A percentile compares a stretch with the other conserved stretches of the same genome.
phyloP scores from a whole-genome alignment of 176 grass and related monocot species.

The Echinochloa phyllopogon region DNA sequence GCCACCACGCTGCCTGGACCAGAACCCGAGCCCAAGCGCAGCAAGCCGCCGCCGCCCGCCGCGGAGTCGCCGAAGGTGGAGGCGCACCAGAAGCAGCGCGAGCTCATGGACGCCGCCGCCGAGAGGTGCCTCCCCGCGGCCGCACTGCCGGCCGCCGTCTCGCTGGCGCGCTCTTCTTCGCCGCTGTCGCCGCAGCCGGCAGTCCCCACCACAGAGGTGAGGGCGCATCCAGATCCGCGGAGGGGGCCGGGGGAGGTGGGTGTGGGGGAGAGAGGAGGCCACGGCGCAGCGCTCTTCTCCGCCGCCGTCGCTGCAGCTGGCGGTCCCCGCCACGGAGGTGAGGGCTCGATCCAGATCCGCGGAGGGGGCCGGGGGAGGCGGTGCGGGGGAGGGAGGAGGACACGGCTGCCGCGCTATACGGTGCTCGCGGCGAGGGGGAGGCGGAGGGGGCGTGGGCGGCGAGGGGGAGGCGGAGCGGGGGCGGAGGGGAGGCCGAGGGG shows the following conservation, averaged over 20 bases:
- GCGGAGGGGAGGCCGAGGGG: too few species aligned
- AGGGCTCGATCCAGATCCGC: too few species aligned
- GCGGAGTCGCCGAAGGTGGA: constrained; percentile 67
- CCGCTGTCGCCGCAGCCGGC: not conserved
- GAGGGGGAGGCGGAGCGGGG: too few species aligned
- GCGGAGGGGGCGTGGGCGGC: too few species aligned
- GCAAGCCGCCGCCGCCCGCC: constrained; percentile 59
- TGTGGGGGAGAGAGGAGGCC: constrained; percentile 26
- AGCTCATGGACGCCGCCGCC: constrained; percentile 87
- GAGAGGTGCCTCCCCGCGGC: constrained; percentile 67
- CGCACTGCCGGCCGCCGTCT: not conserved
- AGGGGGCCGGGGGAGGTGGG: constrained; percentile 35
- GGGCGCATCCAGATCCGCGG: constrained; percentile 33
- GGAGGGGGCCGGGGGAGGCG: too few species aligned
- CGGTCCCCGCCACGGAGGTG: too few species aligned
- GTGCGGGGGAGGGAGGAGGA: too few species aligned
- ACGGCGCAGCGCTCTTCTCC: too few species aligned
- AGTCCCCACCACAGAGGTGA: constrained; percentile 8
- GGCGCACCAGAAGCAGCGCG: constrained; percentile 71
- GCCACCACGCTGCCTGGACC: too few species aligned
- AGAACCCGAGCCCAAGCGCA: constrained; percentile 93
- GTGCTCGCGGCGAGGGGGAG: too few species aligned
- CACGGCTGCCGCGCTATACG: too few species aligned
- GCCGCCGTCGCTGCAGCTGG: too few species aligned
- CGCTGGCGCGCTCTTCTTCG: not conserved